Evolutionary conservation across 73 alveolate genomes (phyloP).

Genomic region (Paraurostyla sp.): DNA sequence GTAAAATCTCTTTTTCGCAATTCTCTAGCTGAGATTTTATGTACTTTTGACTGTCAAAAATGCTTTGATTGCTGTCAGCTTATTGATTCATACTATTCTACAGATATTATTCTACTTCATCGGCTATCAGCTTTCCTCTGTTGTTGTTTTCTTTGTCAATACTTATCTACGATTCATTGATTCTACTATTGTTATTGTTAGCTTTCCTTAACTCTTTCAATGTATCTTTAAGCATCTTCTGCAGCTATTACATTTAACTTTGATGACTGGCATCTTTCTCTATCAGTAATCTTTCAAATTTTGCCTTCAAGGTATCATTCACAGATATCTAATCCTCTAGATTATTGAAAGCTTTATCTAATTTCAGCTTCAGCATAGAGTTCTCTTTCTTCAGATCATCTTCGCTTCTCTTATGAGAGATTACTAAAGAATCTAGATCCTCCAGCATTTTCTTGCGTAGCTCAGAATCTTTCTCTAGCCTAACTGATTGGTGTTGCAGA

Average conservation of each 20-base stretch:
- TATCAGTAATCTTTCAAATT: slow-evolving; percentile 28
- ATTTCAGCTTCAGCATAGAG: background rate
- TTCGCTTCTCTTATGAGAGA: slow-evolving; percentile 33
- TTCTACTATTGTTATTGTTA: background rate
- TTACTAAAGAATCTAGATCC: slow-evolving; percentile 1
- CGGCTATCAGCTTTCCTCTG: background rate
- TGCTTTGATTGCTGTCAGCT: background rate
- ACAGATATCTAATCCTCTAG: slow-evolving; percentile 5
- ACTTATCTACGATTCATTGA: background rate
- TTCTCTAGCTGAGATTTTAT: slow-evolving; percentile 7
- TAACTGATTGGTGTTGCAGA: background rate
- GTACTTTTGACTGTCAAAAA: background rate
- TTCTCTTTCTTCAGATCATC: slow-evolving; percentile 23
- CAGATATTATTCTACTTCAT: background rate
- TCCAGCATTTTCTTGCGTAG: background rate
- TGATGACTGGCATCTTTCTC: slow-evolving; percentile 22
- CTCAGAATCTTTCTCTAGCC: background rate
- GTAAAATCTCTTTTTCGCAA: background rate
- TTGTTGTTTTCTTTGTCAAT: background rate
- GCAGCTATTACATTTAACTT: background rate
- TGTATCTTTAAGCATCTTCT: slow-evolving; percentile 6
- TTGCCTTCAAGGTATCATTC: slow-evolving; percentile 14
- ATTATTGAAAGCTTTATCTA: slow-evolving; percentile 25
- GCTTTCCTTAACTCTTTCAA: slow-evolving; percentile 12
- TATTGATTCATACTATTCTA: background rate